These are phyloP conservation scores for Backusella tarrabulga DNA, from an alignment of 192 early-diverging fungal species.

Conservation along the genomic window DNA sequence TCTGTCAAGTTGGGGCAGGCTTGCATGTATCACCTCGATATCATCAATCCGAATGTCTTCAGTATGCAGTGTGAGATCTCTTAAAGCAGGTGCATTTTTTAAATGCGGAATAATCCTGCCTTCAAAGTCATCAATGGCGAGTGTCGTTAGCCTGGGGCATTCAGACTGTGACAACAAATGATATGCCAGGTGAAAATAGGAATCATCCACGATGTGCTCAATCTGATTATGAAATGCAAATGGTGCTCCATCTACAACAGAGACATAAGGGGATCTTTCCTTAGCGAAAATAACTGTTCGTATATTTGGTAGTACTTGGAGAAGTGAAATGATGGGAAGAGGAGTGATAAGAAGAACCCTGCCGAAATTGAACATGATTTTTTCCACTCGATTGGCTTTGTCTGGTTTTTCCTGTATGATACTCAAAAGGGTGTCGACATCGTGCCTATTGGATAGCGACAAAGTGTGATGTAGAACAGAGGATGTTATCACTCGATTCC, in stretches of 20 bases:
- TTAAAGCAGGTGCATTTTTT: neutral
- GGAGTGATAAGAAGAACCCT: too few species aligned
- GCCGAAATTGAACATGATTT: neutral
- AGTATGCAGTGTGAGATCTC: neutral
- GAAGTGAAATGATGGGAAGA: too few species aligned
- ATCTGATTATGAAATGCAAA: neutral
- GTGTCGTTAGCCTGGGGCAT: neutral
- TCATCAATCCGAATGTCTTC: neutral
- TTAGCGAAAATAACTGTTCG: too few species aligned
- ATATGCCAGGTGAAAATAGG: neutral
- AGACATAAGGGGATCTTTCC: too few species aligned
- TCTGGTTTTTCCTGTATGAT: neutral
- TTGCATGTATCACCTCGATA: neutral
- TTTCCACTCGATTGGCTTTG: neutral
- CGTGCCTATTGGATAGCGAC: neutral
- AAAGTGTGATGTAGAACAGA: neutral
- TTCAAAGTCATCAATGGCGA: neutral
- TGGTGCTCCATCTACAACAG: neutral
- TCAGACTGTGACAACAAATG: neutral
- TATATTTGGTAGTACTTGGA: too few species aligned
- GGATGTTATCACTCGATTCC: neutral
- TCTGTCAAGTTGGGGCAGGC: neutral
- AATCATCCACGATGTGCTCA: neutral
- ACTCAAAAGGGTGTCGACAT: neutral
- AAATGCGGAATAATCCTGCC: neutral